Evolutionary conservation across 768 basidiomycete species (phyloP).

Genomic region (Termitomyces sp.): DNA sequence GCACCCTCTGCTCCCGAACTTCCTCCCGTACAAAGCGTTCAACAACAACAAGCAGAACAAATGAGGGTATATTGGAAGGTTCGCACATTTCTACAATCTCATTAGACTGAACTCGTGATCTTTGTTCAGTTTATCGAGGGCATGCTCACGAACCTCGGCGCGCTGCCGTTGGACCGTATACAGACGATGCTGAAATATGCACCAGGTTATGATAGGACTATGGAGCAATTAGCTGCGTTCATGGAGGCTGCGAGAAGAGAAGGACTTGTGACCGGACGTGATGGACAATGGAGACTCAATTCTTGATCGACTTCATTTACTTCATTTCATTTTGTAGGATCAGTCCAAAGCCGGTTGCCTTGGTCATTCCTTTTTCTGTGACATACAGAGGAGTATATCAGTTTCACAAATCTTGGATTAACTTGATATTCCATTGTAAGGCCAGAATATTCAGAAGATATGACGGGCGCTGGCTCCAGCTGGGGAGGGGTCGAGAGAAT

Average conservation of each 20-base stretch:
- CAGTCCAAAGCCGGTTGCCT: too few species aligned
- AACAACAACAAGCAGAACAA: constrained; percentile 79
- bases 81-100: constrained; percentile 10
- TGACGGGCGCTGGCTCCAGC: too few species aligned
- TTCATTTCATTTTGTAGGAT: too few species aligned
- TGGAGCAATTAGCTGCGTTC: constrained; percentile 73
- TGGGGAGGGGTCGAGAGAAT: too few species aligned
- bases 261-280: constrained; percentile 62
- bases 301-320: not conserved
- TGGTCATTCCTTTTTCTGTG: too few species aligned
- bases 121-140: constrained; percentile 73
- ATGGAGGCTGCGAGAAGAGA: constrained; percentile 80
- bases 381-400: too few species aligned
- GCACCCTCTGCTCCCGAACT: constrained; percentile 31
- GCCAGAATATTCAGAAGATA: too few species aligned
- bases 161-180: constrained; percentile 74
- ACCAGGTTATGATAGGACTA: constrained; percentile 72
- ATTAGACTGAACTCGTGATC: not conserved
- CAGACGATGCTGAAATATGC: constrained; percentile 85
- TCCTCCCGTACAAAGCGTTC: constrained; percentile 45
- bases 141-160: constrained; percentile 84
- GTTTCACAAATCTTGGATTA: too few species aligned
- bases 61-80: constrained; percentile 91
- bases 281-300: constrained; percentile 60
- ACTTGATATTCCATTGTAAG: too few species aligned